Percentiles rank a stretch among this genome's conserved stretches.
These are phyloP conservation scores for Dendrobium nobile DNA, from an alignment of 106 monocot genomes.

Conservation along the genomic window DNA sequence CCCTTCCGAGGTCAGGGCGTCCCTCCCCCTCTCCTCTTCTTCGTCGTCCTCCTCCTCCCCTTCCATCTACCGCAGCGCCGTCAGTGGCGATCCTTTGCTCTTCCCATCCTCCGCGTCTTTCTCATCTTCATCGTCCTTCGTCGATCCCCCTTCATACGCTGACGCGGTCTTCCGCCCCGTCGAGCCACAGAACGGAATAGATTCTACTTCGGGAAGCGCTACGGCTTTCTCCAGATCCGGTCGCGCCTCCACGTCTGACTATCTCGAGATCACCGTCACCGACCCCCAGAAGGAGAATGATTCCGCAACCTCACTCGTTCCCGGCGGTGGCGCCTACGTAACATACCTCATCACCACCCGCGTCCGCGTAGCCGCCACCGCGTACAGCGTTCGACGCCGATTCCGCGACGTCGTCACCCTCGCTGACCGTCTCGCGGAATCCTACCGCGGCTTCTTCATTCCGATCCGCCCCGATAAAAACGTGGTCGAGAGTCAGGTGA, in stretches of 20 bases:
- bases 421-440: constrained; percentile 69
- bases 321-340: constrained; percentile 52
- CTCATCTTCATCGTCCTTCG: constrained; percentile 2
- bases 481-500: constrained; percentile 83
- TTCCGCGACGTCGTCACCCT: constrained; percentile 92
- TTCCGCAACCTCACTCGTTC: constrained; percentile 54
- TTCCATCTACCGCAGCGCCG: neutral
- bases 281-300: constrained; percentile 73
- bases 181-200: neutral
- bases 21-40: neutral
- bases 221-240: neutral
- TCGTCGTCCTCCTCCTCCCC: neutral
- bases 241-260: constrained; percentile 29
- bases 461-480: constrained; percentile 86
- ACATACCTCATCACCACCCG: constrained; percentile 67
- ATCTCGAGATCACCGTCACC: constrained; percentile 59
- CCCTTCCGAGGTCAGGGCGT: neutral
- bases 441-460: constrained; percentile 72
- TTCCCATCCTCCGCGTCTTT: neutral
- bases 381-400: constrained; percentile 58
- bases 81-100: neutral
- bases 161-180: neutral
- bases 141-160: constrained; percentile 5
- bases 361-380: constrained; percentile 9
- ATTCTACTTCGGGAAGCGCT: neutral